phyloP scores from a whole-genome alignment of 116 monocot genomes.

The Zostera marina region DNA sequence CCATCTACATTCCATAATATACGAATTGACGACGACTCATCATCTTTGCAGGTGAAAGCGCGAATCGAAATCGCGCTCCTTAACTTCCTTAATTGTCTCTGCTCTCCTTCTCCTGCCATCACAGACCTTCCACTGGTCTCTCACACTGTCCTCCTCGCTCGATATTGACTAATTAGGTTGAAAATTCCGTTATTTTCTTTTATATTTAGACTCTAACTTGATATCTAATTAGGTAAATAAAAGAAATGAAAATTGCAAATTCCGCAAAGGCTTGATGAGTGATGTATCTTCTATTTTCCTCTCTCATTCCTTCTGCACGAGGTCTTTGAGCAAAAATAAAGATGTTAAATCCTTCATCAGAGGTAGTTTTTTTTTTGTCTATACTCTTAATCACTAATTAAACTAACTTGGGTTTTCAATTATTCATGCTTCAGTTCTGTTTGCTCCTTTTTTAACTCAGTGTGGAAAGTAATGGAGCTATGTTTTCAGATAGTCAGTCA shows the following conservation, averaged over 20 bases:
- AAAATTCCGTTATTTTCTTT: not conserved
- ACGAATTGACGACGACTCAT: not conserved
- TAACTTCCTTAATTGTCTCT: slow-evolving; percentile 47
- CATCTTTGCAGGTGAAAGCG: slow-evolving; percentile 29
- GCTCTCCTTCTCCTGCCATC: slow-evolving; percentile 43
- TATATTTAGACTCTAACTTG: not conserved
- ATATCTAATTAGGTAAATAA: slow-evolving; percentile 34
- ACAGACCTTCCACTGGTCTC: slow-evolving; percentile 53
- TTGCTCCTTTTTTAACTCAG: slow-evolving; percentile 11
- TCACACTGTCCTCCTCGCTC: slow-evolving; percentile 1
- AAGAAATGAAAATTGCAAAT: slow-evolving; percentile 30
- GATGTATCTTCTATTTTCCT: slow-evolving; percentile 65
- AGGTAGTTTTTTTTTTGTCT: slow-evolving; percentile 24
- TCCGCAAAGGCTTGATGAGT: slow-evolving; percentile 49
- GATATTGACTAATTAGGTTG: not conserved
- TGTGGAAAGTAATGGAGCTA: slow-evolving; percentile 89
- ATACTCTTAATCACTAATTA: not conserved
- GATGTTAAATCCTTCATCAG: slow-evolving; percentile 67
- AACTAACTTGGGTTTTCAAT: not conserved
- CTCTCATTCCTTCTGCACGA: slow-evolving; percentile 36
- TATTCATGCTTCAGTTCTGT: not conserved
- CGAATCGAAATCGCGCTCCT: slow-evolving; percentile 85
- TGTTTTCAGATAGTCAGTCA: slow-evolving; percentile 48
- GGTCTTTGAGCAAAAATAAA: slow-evolving; percentile 44
- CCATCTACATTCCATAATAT: not conserved